These are phyloP conservation scores for Colletotrichum brevisporum DNA, from an alignment of 2,329 filamentous ascomycete genomes.

Conservation along the genomic window DNA sequence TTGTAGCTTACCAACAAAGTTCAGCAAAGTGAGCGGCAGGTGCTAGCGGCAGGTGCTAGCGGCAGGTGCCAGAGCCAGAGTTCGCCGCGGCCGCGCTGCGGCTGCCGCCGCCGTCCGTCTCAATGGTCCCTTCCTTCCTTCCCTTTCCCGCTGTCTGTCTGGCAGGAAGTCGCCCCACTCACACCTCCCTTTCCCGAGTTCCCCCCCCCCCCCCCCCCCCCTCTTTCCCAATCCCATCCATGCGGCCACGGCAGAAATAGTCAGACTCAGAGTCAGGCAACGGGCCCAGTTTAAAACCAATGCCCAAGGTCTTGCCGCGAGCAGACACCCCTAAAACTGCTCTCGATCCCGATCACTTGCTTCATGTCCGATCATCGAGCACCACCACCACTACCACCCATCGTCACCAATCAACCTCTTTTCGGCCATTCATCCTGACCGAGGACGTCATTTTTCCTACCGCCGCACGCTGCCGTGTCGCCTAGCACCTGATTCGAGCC, in stretches of 20 bases:
- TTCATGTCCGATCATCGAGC: conserved; percentile 26
- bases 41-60: too few relatives aligned
- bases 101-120: too few relatives aligned
- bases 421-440: neutral
- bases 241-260: too few relatives aligned
- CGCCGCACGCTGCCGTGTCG: neutral
- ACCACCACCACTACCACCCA: conserved; percentile 12
- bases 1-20: too few relatives aligned
- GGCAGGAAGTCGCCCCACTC: conserved; percentile 15
- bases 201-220: neutral
- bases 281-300: conserved; percentile 8
- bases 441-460: neutral
- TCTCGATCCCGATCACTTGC: conserved; percentile 35
- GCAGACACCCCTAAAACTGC: neutral
- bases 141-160: neutral
- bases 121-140: neutral
- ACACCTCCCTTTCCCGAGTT: neutral
- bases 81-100: neutral
- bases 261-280: conserved; percentile 12
- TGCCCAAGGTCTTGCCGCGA: neutral
- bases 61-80: neutral
- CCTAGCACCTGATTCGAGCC: too few relatives aligned
- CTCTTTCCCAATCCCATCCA: neutral
- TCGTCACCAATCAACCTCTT: neutral
- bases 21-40: too few relatives aligned